Conservation (phyloP, 805 yeast species). For the Torulaspora microellipsoides region DNA sequence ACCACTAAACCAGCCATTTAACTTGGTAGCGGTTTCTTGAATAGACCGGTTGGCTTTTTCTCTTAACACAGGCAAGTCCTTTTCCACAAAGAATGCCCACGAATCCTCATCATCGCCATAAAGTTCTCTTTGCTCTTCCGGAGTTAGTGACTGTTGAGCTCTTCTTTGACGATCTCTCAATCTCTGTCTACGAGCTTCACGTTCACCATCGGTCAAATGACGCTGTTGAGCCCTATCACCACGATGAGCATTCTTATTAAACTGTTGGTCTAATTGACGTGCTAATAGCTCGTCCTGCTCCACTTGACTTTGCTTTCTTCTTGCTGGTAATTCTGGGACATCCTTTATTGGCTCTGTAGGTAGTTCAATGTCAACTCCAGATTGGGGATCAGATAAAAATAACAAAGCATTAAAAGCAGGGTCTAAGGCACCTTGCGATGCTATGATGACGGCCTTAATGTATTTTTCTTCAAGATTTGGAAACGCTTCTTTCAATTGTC, state of each 20-base stretch:
- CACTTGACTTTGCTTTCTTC: conserved; percentile 40
- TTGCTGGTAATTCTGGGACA: conserved; percentile 28
- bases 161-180: conserved; percentile 26
- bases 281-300: conserved; percentile 81
- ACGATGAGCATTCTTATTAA: conserved; percentile 27
- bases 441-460: conserved; percentile 76
- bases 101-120: conserved; percentile 41
- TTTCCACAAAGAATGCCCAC: conserved; percentile 54
- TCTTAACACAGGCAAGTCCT: conserved; percentile 55
- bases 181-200: conserved; percentile 29
- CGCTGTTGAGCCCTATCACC: conserved; percentile 10
- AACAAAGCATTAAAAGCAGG: conserved; percentile 86
- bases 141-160: conserved; percentile 11
- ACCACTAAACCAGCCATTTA: conserved; percentile 75
- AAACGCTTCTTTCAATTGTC: conserved; percentile 77
- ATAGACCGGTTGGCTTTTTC: conserved; percentile 68
- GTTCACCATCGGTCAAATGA: conserved; percentile 11
- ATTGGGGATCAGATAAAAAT: conserved; percentile 68
- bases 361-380: conserved; percentile 46
- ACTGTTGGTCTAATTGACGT: conserved; percentile 68
- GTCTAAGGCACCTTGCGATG: conserved; percentile 74
- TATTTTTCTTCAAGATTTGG: conserved; percentile 70
- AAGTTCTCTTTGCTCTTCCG: conserved; percentile 15
- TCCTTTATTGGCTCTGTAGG: conserved; percentile 35
- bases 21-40: conserved; percentile 72